Conservation (phyloP, 202 grass and related monocot genomes). For the Alloteropsis angusta region DNA sequence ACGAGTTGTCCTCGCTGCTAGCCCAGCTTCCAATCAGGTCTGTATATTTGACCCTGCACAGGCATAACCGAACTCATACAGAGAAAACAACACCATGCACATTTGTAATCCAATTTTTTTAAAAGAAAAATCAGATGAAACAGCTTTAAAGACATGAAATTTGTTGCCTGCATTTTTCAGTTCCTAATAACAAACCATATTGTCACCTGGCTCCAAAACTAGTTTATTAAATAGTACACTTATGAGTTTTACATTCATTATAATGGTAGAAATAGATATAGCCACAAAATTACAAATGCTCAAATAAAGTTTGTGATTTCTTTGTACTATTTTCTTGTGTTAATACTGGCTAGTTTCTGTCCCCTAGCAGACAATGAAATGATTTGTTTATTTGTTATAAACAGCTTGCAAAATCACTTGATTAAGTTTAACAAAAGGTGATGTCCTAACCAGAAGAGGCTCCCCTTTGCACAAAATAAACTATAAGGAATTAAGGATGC, state of each 20-base stretch:
- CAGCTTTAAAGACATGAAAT: neutral
- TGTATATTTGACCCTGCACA: neutral
- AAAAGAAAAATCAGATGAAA: neutral
- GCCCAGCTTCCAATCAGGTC: constrained; percentile 61
- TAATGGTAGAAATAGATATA: neutral
- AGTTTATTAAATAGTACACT: neutral
- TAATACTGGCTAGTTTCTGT: neutral
- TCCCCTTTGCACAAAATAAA: neutral
- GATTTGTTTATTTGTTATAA: neutral
- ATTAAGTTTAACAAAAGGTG: neutral
- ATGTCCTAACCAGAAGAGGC: neutral
- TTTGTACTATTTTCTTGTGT: no score
- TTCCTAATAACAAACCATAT: neutral
- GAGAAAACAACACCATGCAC: neutral
- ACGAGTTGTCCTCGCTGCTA: constrained; percentile 46
- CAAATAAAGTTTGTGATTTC: neutral
- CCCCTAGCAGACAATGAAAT: neutral
- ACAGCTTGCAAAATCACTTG: neutral
- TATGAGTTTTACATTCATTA: neutral
- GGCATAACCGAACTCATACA: neutral
- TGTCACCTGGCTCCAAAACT: neutral
- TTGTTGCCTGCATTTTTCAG: neutral
- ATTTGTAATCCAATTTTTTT: neutral
- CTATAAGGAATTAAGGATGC: neutral
- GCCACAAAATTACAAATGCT: neutral